Base-by-base conservation (phyloP, 2,329 filamentous ascomycete species). In the Aspergillus vadensis region DNA sequence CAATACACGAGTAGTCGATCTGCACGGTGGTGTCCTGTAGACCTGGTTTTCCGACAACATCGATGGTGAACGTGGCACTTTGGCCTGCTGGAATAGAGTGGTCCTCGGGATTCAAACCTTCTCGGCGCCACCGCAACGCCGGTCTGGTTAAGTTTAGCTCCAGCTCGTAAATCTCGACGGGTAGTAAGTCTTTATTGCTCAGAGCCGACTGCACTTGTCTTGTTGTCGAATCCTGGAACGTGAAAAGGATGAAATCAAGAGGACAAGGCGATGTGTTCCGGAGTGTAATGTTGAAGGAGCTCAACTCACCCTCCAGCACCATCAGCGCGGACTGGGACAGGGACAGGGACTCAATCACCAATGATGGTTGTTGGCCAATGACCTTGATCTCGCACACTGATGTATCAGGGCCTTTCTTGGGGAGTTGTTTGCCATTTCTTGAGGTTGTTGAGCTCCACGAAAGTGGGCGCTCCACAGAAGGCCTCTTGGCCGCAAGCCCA, bases 261-360 rank as follows among this genome's bases (percentile, higher is more conserved):
- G 91, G 82, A 1, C 89, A 92, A 0, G 82, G 74, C 0, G 92
- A 95, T 8, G 86, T 81, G 66, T 99, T 99, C 66, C 90, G 85
- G 14, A 98, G 79, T 0, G 90, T 93, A 15, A 97, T 83, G 0
- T 86, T 88, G 71, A 98, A 96, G 0, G 81, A 81, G 67, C 88
- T 88, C 21, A 85, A 85, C 76, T 99, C 94, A 47, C 95, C 95
- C 77, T 98, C 94, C 5, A 99, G 82, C 10, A 99, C 84, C 92
- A 97, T 97, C 38, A 97, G 80, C 9, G 92, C 91, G 21, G 90
- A 91, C 70, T 97, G 93, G 0, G 90, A 86, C 1, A 97, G 82
- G 12, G 89, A 91, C 3, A 89, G 90, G 7, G 88, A 88, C 70
- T 91, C 89, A 19, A 97, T 83, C 3, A 88, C 79, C 3, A 98